Evolutionary conservation across 225 moss, liverwort and hornwort genomes (phyloP).

Genomic region (Asterella californica): DNA sequence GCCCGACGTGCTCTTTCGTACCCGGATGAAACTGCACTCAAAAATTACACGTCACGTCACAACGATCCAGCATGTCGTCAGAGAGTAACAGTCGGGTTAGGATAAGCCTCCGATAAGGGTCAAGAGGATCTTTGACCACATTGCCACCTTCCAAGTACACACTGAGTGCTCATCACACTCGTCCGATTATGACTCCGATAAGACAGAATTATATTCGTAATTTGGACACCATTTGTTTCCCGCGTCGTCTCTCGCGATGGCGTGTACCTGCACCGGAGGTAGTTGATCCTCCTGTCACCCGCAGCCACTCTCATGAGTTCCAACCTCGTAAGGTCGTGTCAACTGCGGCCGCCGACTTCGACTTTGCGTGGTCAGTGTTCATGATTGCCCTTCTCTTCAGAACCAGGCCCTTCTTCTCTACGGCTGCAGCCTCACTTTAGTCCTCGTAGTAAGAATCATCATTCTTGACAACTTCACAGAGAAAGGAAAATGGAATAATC

Average conservation of each 20-base stretch:
- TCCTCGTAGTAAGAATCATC: neutral
- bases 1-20: neutral
- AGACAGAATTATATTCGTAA: neutral
- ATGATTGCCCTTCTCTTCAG: neutral
- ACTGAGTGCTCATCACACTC: neutral
- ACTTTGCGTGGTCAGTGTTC: neutral
- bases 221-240: neutral
- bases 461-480: neutral
- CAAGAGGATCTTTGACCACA: neutral
- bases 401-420: neutral
- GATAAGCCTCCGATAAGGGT: too few relatives aligned
- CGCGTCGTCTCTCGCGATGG: too few relatives aligned
- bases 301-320: neutral
- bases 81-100: neutral
- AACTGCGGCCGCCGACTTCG: neutral
- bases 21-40: neutral
- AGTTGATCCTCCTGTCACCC: neutral
- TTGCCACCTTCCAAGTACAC: neutral
- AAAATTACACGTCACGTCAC: neutral
- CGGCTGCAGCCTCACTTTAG: neutral
- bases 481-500: too few relatives aligned
- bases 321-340: neutral
- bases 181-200: neutral
- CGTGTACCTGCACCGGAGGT: too few relatives aligned
- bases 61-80: neutral